Evolutionary conservation across 2,329 filamentous ascomycete genomes (phyloP), one percentile per base, ranked within the genome.

Genomic region (Beauveria bassiana): DNA sequence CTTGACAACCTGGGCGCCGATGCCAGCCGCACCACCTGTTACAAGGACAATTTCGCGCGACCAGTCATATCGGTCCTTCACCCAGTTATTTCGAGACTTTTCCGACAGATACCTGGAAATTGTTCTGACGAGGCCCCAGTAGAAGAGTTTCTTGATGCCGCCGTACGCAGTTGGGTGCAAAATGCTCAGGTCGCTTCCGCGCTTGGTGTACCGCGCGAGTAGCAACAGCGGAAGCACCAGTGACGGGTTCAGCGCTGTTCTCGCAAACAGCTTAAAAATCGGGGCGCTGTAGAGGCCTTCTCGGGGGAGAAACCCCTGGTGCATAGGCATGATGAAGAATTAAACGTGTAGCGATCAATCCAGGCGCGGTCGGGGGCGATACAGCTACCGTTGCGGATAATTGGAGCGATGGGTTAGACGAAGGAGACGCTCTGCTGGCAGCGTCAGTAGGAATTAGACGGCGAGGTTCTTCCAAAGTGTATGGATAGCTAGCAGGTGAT

Each of bases 21-120:
- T 91, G 0, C 90, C 90, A 61, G 84, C 84, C 47, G 86, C 85
- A 8, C 90, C 90, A 8, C 90, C 89, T 0, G 90, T 93, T 22
- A 93, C 80, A 49, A 92, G 77, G 3, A 90, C 86, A 56, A 92
- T 79, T 74, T 92, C 89, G 57, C 79, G 81, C 24, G 78, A 74
- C 87, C 88, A 91, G 70, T 85, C 79, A 73, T 87, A 88, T 46
- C 70, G 73, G 64, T 75, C 72, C 40, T 68, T 51, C 22, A 69
- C 65, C 72, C 73, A 74, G 54, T 75, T 74, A 64, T 75, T 74
- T 61, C 68, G 69, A 28, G 68, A 66, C 62, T 68, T 69, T 42
- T 73, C 70, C 18, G 72, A 75, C 46, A 70, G 60, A 69, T 71
- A 75, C 26, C 63, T 63, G 63, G 67, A 72, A 24, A 66, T 64